These are phyloP conservation scores for Saccharomycopsis babjevae DNA, from an alignment of 805 yeast species.

Conservation along the genomic window DNA sequence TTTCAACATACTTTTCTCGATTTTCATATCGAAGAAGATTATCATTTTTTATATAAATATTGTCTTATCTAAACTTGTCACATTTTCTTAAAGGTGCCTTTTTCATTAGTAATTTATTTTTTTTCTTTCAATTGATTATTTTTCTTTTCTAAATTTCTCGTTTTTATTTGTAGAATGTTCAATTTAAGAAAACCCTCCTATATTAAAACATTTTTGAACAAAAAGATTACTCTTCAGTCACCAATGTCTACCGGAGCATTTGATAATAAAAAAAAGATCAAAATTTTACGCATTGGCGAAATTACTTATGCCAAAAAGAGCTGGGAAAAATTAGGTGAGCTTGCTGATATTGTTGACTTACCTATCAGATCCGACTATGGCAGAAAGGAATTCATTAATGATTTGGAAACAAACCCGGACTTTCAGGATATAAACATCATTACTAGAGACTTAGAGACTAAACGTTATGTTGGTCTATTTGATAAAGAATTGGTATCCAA, in stretches of 20 bases:
- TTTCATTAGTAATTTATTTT: too few relatives aligned
- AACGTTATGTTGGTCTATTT: constrained; percentile 47
- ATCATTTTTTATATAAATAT: background rate
- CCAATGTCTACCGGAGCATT: background rate
- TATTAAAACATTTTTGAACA: background rate
- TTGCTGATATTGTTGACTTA: constrained; percentile 36
- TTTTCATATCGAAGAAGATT: background rate
- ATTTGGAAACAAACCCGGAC: constrained; percentile 27
- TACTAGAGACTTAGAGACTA: constrained; percentile 45
- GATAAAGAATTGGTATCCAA: constrained; percentile 49
- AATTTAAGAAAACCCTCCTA: background rate
- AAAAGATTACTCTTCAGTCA: background rate
- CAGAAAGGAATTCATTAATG: constrained; percentile 32
- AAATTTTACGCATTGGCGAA: constrained; percentile 57
- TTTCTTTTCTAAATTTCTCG: background rate
- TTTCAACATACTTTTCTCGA: background rate
- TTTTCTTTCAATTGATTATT: too few relatives aligned
- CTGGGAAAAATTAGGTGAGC: constrained; percentile 46
- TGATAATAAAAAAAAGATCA: constrained; percentile 27
- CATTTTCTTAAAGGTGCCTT: too few relatives aligned
- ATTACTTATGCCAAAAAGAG: constrained; percentile 50
- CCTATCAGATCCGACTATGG: constrained; percentile 26
- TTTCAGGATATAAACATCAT: constrained; percentile 25
- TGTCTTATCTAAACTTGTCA: too few relatives aligned
- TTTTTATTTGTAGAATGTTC: background rate